Base-by-base conservation (phyloP, 2,329 filamentous ascomycete genomes). In the Fusarium secorum region DNA sequence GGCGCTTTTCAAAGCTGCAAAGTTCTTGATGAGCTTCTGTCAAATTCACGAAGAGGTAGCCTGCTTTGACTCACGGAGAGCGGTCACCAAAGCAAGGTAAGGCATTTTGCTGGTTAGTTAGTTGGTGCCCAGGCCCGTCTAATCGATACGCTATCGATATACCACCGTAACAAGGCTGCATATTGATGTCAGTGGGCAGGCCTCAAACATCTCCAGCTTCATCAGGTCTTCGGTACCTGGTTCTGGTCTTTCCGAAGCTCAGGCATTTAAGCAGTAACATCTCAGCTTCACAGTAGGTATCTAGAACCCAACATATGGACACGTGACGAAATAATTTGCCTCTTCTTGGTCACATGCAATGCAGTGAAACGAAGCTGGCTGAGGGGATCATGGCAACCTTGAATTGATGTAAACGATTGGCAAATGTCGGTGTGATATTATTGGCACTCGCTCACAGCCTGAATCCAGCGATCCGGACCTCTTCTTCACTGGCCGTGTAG, bases 381-480 rank as follows among this genome's bases (percentile, higher is more conserved):
- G 35, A 33, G 32, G 48, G 30, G 30, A 46, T 46, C n/a, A 35
- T 35, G 46, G 45, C 39, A 61, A 39, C 53, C 53, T 62, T 70
- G 60, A 52, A 65, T 70, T 54, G 38, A 49, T 57, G 66, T 57
- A 54, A 64, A 74, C 63, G 44, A 66, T 70, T 64, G 64, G 58
- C 70, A 75, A 74, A 71, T 74, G 73, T 75, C 73, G 73, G 73
- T 75, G 73, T 73, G 70, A 54, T 70, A 58, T 60, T 59, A 60
- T 66, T 69, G 66, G 56, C 49, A 57, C 59, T 60, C 59, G 45
- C 46, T 58, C 52, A 49, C 52, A 69, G 55, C 49, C 58, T 64
- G 60, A 53, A 66, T 63, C 60, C 71, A 61, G 57, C 60, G 64
- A 66, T 69, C 61, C 61, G 64, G 71, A 28, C 60, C 33, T 59